phyloP scores from a whole-genome alignment of 163 green algal genomes.

The Volvox carteri region DNA sequence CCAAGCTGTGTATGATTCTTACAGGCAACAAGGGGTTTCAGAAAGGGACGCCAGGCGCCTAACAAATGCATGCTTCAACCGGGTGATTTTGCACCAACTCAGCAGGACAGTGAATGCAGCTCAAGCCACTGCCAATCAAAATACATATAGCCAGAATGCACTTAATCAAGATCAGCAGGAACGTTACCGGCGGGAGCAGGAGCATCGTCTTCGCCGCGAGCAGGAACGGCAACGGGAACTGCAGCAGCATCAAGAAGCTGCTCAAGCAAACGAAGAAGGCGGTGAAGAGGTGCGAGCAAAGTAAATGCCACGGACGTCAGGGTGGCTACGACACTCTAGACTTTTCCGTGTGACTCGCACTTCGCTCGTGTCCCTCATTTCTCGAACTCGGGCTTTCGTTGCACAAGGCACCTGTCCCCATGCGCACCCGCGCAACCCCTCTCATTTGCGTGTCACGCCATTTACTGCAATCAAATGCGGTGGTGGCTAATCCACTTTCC shows the following conservation, averaged over 20 bases:
- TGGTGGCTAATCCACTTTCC: too few species aligned
- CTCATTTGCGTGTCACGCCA: too few species aligned
- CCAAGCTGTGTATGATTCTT: background rate
- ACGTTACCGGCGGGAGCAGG: background rate
- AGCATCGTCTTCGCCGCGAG: background rate
- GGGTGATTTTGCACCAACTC: background rate
- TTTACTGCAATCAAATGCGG: too few species aligned
- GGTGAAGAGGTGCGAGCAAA: background rate
- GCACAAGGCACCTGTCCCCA: too few species aligned
- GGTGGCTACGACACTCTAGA: background rate
- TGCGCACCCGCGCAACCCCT: too few species aligned
- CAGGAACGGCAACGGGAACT: constrained; percentile 6
- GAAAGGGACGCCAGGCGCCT: background rate
- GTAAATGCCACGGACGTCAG: background rate
- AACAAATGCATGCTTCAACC: background rate
- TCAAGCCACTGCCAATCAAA: background rate
- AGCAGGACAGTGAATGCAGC: background rate
- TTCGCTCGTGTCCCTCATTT: too few species aligned
- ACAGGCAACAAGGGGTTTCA: background rate
- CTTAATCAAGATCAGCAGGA: constrained; percentile 13
- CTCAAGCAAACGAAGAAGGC: constrained; percentile 26
- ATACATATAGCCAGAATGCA: background rate
- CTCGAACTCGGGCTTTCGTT: too few species aligned
- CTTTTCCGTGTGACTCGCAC: too few species aligned
- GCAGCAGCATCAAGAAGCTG: constrained; percentile 31